These are phyloP conservation scores for Danielia reshetovae DNA, from an alignment of 805 yeast genomes.

Conservation along the genomic window DNA sequence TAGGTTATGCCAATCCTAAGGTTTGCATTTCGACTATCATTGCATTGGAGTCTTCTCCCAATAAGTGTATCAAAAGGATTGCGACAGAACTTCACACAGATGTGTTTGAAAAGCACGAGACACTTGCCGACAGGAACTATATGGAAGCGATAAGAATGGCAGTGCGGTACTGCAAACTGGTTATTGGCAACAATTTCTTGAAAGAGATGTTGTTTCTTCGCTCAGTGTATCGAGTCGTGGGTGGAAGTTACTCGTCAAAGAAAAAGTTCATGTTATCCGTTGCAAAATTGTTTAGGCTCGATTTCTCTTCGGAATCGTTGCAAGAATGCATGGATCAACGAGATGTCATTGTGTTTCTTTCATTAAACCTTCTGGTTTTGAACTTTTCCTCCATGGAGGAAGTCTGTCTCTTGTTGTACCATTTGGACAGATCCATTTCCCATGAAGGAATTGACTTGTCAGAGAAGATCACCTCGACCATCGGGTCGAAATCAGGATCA, in stretches of 20 bases:
- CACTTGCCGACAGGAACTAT: slow-evolving; percentile 64
- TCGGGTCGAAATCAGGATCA: slow-evolving; percentile 9
- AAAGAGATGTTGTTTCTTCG: slow-evolving; percentile 32
- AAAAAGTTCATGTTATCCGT: slow-evolving; percentile 37
- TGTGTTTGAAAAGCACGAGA: slow-evolving; percentile 63
- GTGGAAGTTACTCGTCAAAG: slow-evolving; percentile 32
- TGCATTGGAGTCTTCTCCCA: slow-evolving; percentile 59
- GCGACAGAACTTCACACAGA: slow-evolving; percentile 53
- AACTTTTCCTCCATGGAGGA: slow-evolving; percentile 49
- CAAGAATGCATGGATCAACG: slow-evolving; percentile 16
- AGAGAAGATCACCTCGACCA: slow-evolving; percentile 16
- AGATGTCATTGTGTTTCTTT: slow-evolving; percentile 22
- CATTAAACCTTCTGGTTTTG: slow-evolving; percentile 34
- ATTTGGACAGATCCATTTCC: slow-evolving; percentile 40
- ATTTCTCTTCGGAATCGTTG: slow-evolving; percentile 5
- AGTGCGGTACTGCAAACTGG: slow-evolving; percentile 36
- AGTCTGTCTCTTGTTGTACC: slow-evolving; percentile 39
- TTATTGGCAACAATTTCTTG: slow-evolving; percentile 14
- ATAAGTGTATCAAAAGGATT: slow-evolving; percentile 36
- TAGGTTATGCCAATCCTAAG: slow-evolving; percentile 76
- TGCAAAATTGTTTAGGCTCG: slow-evolving; percentile 16
- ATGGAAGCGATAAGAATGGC: slow-evolving; percentile 60
- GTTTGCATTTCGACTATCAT: slow-evolving; percentile 63
- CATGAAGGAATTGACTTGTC: slow-evolving; percentile 39
- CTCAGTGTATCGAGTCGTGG: slow-evolving; percentile 41